phyloP scores from a whole-genome alignment of 2,329 filamentous ascomycete genomes.

The Fusarium falciforme region DNA sequence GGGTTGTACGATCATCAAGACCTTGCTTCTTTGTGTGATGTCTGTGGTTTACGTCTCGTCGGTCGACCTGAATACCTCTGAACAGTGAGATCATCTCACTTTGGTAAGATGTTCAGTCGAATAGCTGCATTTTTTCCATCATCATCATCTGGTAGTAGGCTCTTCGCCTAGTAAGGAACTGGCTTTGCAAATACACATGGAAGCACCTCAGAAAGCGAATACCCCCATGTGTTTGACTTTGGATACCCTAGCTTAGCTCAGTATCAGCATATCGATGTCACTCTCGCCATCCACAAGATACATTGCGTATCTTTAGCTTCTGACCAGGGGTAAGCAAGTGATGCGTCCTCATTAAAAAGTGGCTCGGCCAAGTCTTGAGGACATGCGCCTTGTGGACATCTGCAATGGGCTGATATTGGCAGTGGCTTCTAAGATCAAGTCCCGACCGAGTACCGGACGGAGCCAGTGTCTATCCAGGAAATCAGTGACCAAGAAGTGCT shows the following conservation, averaged over 20 bases:
- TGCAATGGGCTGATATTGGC: not conserved
- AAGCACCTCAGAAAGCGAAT: not conserved
- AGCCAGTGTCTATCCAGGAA: not conserved
- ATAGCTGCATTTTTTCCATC: not conserved
- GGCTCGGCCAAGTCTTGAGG: not conserved
- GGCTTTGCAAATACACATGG: not conserved
- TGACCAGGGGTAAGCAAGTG: not conserved
- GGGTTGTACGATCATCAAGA: not conserved
- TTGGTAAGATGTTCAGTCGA: not conserved
- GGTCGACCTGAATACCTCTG: not conserved
- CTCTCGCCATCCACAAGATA: not conserved
- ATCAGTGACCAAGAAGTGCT: not conserved
- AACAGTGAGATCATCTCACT: not conserved
- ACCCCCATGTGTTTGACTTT: not conserved
- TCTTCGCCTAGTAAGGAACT: not conserved
- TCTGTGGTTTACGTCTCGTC: not conserved
- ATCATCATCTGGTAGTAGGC: not conserved
- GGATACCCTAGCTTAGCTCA: not conserved
- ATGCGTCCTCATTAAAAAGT: not conserved
- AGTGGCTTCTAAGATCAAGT: not conserved
- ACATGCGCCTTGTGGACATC: not conserved
- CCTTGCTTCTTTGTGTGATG: not conserved
- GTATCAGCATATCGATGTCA: not conserved
- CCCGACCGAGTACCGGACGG: not conserved
- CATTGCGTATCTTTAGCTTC: not conserved